Conservation (phyloP, 1,284 basidiomycete species). For the Cutaneotrichosporon dermatis region DNA sequence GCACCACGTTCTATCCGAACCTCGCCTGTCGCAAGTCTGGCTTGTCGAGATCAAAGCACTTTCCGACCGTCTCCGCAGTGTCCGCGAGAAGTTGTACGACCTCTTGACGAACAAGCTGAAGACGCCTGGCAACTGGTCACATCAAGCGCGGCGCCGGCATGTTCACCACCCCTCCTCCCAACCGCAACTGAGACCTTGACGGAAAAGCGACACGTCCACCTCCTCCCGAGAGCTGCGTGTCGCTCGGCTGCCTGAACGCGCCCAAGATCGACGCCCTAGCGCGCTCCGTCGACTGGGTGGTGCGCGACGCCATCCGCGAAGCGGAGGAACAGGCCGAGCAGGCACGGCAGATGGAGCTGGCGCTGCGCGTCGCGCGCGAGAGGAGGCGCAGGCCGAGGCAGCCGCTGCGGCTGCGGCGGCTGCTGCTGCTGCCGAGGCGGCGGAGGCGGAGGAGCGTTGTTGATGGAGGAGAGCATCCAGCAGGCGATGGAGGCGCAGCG, state of each 20-base stretch:
- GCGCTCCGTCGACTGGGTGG: conserved; percentile 40
- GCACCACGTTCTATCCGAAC: conserved; percentile 38
- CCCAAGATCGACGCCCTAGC: conserved; percentile 43
- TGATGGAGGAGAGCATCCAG: conserved; percentile 41
- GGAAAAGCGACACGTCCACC: conserved; percentile 39
- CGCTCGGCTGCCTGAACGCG: conserved; percentile 45
- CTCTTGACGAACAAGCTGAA: conserved; percentile 70
- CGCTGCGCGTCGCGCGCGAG: conserved; percentile 39
- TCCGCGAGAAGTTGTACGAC: conserved; percentile 74
- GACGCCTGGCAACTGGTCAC: conserved; percentile 92
- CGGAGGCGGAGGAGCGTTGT: conserved; percentile 37
- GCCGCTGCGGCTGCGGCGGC: conserved; percentile 31
- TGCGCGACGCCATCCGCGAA: conserved; percentile 39
- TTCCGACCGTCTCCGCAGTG: conserved; percentile 84
- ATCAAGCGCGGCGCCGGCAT: conserved; percentile 58
- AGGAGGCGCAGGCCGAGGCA: conserved; percentile 37
- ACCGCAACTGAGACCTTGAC: conserved; percentile 35
- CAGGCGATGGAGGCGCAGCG: conserved; percentile 41
- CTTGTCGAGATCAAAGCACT: conserved; percentile 84
- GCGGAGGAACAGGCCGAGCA: conserved; percentile 38
- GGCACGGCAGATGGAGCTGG: conserved; percentile 37
- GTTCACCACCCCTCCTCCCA: conserved; percentile 42
- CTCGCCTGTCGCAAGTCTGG: conserved; percentile 58
- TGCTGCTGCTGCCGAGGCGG: conserved; percentile 28
- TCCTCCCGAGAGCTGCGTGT: conserved; percentile 44